These are phyloP conservation scores for Anethum foeniculum DNA, from an alignment of 140 eudicot genomes.

Conservation along the genomic window DNA sequence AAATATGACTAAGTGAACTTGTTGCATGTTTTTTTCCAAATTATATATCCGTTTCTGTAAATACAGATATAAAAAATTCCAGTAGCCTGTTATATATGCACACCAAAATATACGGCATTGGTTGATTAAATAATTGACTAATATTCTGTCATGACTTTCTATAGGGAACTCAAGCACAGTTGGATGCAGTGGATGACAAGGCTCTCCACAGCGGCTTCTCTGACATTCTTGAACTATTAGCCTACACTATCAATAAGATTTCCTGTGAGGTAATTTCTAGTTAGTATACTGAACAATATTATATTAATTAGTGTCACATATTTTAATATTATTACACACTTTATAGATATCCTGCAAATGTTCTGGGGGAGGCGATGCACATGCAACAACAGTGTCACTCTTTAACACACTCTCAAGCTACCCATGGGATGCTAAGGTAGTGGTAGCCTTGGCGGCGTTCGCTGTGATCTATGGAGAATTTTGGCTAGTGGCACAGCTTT, in stretches of 20 bases:
- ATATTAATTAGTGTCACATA: no score
- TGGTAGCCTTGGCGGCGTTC: conserved; percentile 69
- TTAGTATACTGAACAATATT: neutral
- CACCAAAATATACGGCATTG: neutral
- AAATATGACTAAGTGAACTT: neutral
- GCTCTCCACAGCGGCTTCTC: conserved; percentile 29
- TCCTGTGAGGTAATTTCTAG: conserved; percentile 52
- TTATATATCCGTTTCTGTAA: neutral
- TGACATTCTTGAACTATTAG: conserved; percentile 59
- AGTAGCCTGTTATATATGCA: neutral
- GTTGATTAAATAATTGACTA: neutral
- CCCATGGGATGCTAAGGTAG: conserved; percentile 89
- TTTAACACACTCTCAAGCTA: conserved; percentile 60
- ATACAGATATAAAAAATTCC: neutral
- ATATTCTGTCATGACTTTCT: neutral
- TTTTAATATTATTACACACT: neutral
- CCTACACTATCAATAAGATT: conserved; percentile 60
- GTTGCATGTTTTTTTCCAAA: neutral
- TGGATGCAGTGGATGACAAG: conserved; percentile 41
- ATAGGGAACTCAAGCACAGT: conserved; percentile 42
- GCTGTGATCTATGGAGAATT: conserved; percentile 82
- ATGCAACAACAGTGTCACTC: conserved; percentile 51
- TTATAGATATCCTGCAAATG: conserved; percentile 68
- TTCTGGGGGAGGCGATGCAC: conserved; percentile 63
- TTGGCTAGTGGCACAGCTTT: conserved; percentile 74